Evolutionary conservation across 2,329 filamentous ascomycete species (phyloP), one percentile per base, ranked within the genome.

Genomic region (Geosmithia morbida): DNA sequence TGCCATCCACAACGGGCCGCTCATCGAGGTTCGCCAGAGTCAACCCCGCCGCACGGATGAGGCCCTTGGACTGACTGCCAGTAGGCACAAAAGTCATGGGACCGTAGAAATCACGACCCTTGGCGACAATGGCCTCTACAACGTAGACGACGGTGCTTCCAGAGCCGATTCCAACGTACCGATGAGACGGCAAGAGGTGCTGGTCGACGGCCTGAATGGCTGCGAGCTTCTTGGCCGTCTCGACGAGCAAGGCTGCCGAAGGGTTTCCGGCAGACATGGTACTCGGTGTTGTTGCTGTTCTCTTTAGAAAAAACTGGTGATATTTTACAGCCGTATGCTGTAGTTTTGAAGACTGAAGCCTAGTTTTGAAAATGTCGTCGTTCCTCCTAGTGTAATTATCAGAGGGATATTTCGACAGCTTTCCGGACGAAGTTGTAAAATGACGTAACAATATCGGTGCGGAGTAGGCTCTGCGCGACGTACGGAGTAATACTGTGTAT

Each of bases 51-150:
- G 74, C 69, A 51, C 87, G 75, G 58, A 98, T 94, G 47, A 96
- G 78, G 56, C 88, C 83, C 55, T 87, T 87, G 42, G 85, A 92
- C 61, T 95, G 88, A 68, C 83, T 90, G 20, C 92, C 92, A 0
- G 92, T 98, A 7, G 92, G 90, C 29, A 95, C 76, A 65, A 96
- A 98, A 59, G 78, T 81, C 71, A 95, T 94, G 53, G 67, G 60
- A 33, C 68, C 63, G 45, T 75, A 77, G 48, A 76, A 69, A 2
- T 64, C 61, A 8, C 66, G 60, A 4, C 76, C 74, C 47, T 81
- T 75, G 47, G 72, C 73, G 39, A 74, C 74, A 64, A 94, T 90
- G 48, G 85, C 85, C 55, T 89, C 83, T 50, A 92, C 85, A 45
- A 90, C 85, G 63, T 90, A 88, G 57, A 88, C 79, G 52, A 92